These are phyloP conservation scores for Dioscorea zingiberensis DNA, from an alignment of 106 monocot genomes.

Conservation along the genomic window DNA sequence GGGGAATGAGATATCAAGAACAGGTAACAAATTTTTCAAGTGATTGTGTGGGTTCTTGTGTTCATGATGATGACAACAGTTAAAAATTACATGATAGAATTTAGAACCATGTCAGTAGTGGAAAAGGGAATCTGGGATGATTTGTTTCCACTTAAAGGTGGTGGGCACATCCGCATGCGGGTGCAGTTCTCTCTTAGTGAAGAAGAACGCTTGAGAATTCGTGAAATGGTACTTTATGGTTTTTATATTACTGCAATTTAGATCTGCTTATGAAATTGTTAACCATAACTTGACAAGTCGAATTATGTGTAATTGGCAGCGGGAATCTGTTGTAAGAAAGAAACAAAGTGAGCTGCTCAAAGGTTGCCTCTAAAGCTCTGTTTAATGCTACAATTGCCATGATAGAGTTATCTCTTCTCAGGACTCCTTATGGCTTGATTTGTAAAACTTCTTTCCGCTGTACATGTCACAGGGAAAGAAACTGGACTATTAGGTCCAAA, in stretches of 20 bases:
- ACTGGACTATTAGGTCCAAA: neutral
- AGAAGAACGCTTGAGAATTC: conserved; percentile 55
- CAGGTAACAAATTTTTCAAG: conserved; percentile 25
- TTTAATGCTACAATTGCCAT: no score
- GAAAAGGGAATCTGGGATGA: conserved; percentile 59
- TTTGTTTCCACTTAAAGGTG: conserved; percentile 44
- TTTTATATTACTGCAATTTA: neutral
- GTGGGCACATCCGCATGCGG: conserved; percentile 47
- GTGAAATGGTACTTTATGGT: conserved; percentile 42
- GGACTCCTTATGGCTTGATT: neutral
- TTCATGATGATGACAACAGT: neutral
- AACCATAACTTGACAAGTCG: neutral
- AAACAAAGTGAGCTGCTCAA: conserved; percentile 33
- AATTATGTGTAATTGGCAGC: conserved; percentile 27
- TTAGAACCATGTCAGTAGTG: conserved; percentile 51
- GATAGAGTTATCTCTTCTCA: no score
- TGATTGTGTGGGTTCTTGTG: neutral
- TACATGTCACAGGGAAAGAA: conserved; percentile 9
- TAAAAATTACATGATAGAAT: conserved; percentile 30
- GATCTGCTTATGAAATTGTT: neutral
- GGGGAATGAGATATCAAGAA: conserved; percentile 44
- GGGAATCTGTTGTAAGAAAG: conserved; percentile 52
- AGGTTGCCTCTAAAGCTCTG: conserved; percentile 1
- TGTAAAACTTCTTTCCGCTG: neutral
- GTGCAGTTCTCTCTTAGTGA: conserved; percentile 61